These are phyloP conservation scores for Lactarius evosmus DNA, from an alignment of 768 basidiomycete species.

Conservation along the genomic window DNA sequence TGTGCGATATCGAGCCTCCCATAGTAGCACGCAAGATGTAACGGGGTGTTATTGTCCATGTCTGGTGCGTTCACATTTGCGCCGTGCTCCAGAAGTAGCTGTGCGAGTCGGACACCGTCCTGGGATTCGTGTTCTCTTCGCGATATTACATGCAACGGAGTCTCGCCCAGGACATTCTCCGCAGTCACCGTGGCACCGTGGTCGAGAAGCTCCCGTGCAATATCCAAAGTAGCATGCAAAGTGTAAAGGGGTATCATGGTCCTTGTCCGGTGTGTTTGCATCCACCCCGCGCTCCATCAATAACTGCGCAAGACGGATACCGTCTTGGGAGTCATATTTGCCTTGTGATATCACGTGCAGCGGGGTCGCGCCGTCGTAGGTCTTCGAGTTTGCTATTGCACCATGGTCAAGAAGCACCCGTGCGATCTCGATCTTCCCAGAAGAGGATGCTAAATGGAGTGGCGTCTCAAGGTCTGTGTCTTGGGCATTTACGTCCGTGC, in stretches of 20 bases:
- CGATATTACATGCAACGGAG: not conserved
- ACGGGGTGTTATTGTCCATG: not conserved
- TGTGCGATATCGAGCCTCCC: not conserved
- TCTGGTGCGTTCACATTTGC: not conserved
- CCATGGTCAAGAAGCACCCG: not conserved
- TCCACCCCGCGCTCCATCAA: not conserved
- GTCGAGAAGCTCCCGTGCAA: not conserved
- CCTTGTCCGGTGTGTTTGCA: not conserved
- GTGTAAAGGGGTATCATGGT: not conserved
- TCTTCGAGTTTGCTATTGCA: not conserved
- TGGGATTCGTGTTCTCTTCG: not conserved
- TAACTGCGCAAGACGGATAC: not conserved
- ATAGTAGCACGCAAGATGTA: not conserved
- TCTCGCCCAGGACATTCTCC: not conserved
- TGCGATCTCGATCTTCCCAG: not conserved
- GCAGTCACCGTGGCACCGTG: not conserved
- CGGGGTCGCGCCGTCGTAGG: not conserved
- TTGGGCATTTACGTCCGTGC: not conserved
- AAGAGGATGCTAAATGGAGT: not conserved
- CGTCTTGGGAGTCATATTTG: not conserved
- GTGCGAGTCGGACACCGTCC: not conserved
- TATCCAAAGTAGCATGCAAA: not conserved
- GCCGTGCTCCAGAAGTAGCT: not conserved
- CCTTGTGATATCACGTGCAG: not conserved
- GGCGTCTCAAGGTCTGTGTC: not conserved